Percentiles rank a stretch among this genome's conserved stretches.
Conservation (phyloP, 768 basidiomycete genomes). For the Suillus subluteus region DNA sequence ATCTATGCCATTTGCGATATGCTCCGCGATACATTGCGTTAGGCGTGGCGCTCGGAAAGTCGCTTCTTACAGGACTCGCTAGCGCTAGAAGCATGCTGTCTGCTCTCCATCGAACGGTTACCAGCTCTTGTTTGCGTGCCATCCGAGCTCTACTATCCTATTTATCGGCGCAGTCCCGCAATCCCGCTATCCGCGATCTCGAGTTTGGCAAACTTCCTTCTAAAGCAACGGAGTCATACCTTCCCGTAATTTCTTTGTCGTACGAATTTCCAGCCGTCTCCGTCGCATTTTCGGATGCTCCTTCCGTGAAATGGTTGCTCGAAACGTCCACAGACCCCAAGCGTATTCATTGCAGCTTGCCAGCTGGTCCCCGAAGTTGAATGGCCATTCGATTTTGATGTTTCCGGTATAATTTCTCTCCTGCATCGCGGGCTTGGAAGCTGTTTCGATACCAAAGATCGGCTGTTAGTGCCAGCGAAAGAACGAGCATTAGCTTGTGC, state of each 20-base stretch:
- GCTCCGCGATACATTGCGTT: neutral
- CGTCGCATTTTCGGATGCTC: slow-evolving; percentile 11
- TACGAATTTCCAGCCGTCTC: slow-evolving; percentile 2
- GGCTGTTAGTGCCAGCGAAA: slow-evolving; percentile 6
- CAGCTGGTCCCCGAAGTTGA: slow-evolving; percentile 18
- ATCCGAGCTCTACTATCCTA: neutral
- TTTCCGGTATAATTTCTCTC: slow-evolving; percentile 15
- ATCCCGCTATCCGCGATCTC: neutral
- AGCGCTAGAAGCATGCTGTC: slow-evolving; percentile 5
- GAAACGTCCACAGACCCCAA: slow-evolving; percentile 23
- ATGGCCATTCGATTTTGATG: slow-evolving; percentile 19
- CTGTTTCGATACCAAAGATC: slow-evolving; percentile 16
- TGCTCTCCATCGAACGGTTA: neutral
- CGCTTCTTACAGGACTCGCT: neutral
- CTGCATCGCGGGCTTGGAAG: slow-evolving; percentile 10
- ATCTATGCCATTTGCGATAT: neutral
- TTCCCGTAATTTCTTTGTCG: slow-evolving; percentile 7
- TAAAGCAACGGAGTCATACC: neutral
- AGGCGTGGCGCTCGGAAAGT: neutral
- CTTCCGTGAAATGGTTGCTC: slow-evolving; percentile 22
- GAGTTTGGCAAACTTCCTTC: slow-evolving; percentile 5
- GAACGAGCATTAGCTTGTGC: slow-evolving; percentile 18
- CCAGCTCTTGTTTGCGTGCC: neutral
- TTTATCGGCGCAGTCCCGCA: neutral
- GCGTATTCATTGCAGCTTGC: slow-evolving; percentile 15